Base-by-base conservation (phyloP, 768 basidiomycete species). In the Boletus pseudo-olivaceus region DNA sequence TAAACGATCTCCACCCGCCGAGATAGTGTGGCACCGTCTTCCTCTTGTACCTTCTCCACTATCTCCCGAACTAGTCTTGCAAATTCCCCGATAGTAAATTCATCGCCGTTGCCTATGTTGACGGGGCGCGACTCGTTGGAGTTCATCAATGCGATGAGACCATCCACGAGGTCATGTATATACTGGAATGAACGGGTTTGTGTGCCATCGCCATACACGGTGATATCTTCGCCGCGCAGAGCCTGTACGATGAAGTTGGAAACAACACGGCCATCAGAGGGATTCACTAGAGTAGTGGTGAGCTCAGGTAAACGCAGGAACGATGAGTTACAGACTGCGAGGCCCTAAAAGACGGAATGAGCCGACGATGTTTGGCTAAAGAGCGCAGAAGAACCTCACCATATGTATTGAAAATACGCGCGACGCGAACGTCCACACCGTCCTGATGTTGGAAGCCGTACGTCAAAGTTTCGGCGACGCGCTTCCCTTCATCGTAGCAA, bases 401-500 rank as follows among this genome's bases (percentile, higher is more conserved):
- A 64, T 90, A 96, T 20, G 93, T 94, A 71, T 99, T 99, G 82
- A 99, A 99, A 64, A 99, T 99, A 60, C 97, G 90, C 3, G 95
- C 95, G 39, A 99, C 95, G 51, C 95, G 87, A 49, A 98, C 92
- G 62, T 98, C 91, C 56, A 99, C 95, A 51, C 87, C 85, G 67
- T 98, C 93, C 70, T 97, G 97, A 54, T 90, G 81, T 60, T 91
- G 88, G 79, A 89, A 98, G 38, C 95, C 95, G 66, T 98, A 99
- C 7, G 96, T 95, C 60, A 99, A 74, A 17, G 96, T 97, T 75
- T 99, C 97, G 38, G 97, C 96, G 37, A 98, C 96, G 63, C 97
- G 93, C 76, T 99, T 99, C 46, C 97, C 97, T 74, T 99, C 97
- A 67, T 99, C 97, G 68, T 99, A 99, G 73, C 97, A 99, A n/a